Conservation (phyloP, 2,329 filamentous ascomycete genomes). For the Plectosphaerella plurivora region DNA sequence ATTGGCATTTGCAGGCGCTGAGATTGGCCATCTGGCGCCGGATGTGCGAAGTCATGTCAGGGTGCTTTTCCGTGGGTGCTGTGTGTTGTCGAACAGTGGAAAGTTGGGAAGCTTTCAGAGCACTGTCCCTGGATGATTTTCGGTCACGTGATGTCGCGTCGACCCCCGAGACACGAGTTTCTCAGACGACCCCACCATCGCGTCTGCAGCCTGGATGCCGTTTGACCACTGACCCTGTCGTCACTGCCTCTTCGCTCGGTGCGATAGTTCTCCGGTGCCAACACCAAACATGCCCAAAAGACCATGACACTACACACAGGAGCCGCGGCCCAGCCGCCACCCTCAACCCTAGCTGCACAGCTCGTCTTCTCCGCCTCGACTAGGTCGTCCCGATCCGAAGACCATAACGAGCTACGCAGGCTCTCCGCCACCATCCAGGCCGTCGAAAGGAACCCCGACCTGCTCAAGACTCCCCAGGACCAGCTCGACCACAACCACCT, state of each 20-base stretch:
- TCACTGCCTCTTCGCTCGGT: background rate
- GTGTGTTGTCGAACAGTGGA: too few species aligned
- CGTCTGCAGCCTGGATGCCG: background rate
- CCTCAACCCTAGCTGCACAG: conserved; percentile 83
- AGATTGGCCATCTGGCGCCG: too few species aligned
- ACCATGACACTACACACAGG: conserved; percentile 7
- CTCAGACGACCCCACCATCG: background rate
- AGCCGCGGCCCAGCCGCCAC: conserved; percentile 38
- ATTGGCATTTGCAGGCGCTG: too few species aligned
- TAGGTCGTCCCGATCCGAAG: conserved; percentile 57
- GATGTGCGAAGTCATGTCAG: too few species aligned
- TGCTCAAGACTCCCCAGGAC: conserved; percentile 59
- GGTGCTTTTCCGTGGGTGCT: too few species aligned
- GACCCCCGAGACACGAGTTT: too few species aligned
- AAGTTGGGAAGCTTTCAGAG: too few species aligned
- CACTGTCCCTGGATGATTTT: too few species aligned
- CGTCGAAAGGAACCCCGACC: conserved; percentile 44
- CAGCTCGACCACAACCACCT: conserved; percentile 76
- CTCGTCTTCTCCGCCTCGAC: conserved; percentile 70
- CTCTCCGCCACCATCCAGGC: conserved; percentile 56
- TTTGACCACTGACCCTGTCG: too few species aligned
- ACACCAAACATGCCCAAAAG: background rate
- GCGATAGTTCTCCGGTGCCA: background rate
- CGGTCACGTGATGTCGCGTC: too few species aligned
- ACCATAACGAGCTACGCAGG: conserved; percentile 70